Evolutionary conservation across 345 rosid genomes (phyloP), one percentile per base, ranked within the genome.

Genomic region (Carallia brachiata): DNA sequence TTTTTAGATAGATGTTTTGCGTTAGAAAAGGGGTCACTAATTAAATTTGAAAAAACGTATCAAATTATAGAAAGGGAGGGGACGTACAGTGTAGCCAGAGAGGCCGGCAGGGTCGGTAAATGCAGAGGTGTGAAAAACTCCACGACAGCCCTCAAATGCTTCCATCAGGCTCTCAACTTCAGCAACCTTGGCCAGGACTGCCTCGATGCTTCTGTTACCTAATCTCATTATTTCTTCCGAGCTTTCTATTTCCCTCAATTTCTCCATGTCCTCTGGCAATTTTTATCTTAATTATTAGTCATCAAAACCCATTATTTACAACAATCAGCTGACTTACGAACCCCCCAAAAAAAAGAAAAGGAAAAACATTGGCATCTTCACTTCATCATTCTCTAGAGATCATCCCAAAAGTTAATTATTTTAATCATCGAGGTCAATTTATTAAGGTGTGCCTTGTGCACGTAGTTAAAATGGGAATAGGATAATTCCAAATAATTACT

Each of bases 71-170:
- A 40, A 19, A n/a, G 30, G 32, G 54, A 1, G 40, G 48, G 37
- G 37, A 80, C 87, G 67, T 61, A 94, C 98, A 36, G 98, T 85
- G 75, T 94, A 94, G 18, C 98, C 98, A 28, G 98, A 88, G 68
- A 94, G 83, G 34, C 98, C 98, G 19, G 90, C 86, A 0, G 96
- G 96, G 71, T 94, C 98, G 0, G 75, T 75, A 52, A 91, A 91
- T 0, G 92, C 81, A 44, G 89, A 72, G 77, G 97, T 87, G 82
- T 94, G 98, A 68, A 94, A 87, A 16, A 94, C 93, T 69, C 90
- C 97, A 66, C 75, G 76, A 78, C 98, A 94, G 17, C 96, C 98
- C 9, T 87, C 82, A 58, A 94, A 87, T 10, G 96, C 97, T 27
- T 79, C 85, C 15, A 63, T 23, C 23, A 94, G 68, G 67, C 88